Conservation (phyloP, 2,329 filamentous ascomycete species). For the Scytalidium sp. region DNA sequence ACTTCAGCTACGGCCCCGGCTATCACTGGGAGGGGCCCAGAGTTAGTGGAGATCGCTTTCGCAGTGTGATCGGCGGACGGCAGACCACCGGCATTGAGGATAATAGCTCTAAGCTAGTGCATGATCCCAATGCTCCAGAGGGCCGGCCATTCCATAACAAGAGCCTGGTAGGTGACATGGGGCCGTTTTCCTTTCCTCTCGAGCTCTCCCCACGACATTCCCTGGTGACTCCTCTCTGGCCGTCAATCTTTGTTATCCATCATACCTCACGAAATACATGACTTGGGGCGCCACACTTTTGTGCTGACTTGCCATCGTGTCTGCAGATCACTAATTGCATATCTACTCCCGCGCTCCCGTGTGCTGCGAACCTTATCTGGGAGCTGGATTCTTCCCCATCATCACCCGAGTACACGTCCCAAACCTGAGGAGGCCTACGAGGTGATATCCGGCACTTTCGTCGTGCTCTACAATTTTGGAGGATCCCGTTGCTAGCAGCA, state of each 20-base stretch:
- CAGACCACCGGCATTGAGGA: background rate
- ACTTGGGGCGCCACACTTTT: background rate
- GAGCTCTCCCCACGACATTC: background rate
- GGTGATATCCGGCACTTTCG: too few species aligned
- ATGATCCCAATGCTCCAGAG: background rate
- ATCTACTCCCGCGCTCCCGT: background rate
- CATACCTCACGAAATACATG: background rate
- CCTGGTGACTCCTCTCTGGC: background rate
- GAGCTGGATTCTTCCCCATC: background rate
- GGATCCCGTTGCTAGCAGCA: too few species aligned
- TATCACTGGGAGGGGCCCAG: background rate
- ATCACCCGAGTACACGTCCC: too few species aligned
- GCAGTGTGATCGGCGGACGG: background rate
- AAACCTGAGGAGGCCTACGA: too few species aligned
- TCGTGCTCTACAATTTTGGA: too few species aligned
- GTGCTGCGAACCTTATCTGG: background rate
- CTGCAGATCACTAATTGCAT: background rate
- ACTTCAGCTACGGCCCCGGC: background rate
- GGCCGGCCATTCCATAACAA: background rate
- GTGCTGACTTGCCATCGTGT: background rate
- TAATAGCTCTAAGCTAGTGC: too few species aligned
- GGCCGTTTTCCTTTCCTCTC: background rate
- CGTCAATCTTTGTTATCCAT: background rate
- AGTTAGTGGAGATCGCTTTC: background rate
- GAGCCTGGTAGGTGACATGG: background rate